Evolutionary conservation across 208 protist genomes (phyloP).

Genomic region (Trypanosoma cruzi): DNA sequence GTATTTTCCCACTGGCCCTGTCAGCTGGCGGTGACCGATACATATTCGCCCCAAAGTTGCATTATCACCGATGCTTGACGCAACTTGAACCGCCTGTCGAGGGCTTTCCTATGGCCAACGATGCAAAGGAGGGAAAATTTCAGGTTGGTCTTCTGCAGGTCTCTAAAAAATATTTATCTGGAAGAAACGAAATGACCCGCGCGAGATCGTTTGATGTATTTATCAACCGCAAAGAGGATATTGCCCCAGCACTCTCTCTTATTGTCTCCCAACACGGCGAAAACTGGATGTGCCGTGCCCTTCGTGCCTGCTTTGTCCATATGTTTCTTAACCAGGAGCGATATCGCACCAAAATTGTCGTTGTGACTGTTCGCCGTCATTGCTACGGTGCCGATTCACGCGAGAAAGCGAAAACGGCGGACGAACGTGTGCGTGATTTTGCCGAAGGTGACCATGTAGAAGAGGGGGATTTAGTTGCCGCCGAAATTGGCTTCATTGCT

Average conservation of each 20-base stretch:
- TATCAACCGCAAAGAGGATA: slow-evolving; percentile 71
- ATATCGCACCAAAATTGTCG: slow-evolving; percentile 71
- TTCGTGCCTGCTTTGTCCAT: slow-evolving; percentile 65
- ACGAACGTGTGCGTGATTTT: background rate
- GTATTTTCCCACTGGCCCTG: slow-evolving; percentile 75
- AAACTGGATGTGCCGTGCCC: slow-evolving; percentile 78
- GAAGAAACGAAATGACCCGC: slow-evolving; percentile 27
- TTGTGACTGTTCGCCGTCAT: slow-evolving; percentile 64
- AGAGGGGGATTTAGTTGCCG: slow-evolving; percentile 75
- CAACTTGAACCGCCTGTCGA: slow-evolving; percentile 24
- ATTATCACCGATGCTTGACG: slow-evolving; percentile 44
- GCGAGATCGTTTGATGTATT: slow-evolving; percentile 56
- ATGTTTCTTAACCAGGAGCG: slow-evolving; percentile 64
- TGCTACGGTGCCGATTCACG: slow-evolving; percentile 27
- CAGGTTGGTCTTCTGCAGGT: slow-evolving; percentile 31
- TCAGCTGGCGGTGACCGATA: slow-evolving; percentile 29
- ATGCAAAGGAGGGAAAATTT: slow-evolving; percentile 33
- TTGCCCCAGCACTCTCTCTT: slow-evolving; percentile 56
- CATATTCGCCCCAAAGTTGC: slow-evolving; percentile 76
- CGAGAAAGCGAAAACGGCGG: background rate
- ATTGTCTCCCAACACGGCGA: slow-evolving; percentile 77
- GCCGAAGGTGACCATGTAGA: slow-evolving; percentile 16
- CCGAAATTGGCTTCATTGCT: slow-evolving; percentile 78
- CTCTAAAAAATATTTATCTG: slow-evolving; percentile 49
- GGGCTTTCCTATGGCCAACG: slow-evolving; percentile 38